These are phyloP conservation scores for Polyporus tsugae DNA, from an alignment of 1,284 basidiomycete species.

Conservation along the genomic window DNA sequence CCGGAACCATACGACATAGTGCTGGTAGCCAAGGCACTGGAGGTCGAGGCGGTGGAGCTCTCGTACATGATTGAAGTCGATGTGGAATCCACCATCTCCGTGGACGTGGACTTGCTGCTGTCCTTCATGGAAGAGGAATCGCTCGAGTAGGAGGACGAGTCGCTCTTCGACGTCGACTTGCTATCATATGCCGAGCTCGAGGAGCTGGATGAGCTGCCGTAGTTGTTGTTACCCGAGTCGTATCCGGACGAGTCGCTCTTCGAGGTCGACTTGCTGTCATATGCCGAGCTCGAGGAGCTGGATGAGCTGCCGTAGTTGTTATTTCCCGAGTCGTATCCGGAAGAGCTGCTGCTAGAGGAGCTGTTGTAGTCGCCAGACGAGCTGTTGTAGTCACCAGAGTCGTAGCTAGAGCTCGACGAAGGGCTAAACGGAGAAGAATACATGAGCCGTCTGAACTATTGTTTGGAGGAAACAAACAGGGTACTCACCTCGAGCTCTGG, in stretches of 20 bases:
- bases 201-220: not conserved
- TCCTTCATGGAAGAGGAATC: not conserved
- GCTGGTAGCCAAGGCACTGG: constrained; percentile 26
- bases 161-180: not conserved
- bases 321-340: constrained; percentile 8
- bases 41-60: constrained; percentile 19
- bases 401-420: not conserved
- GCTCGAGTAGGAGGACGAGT: not conserved
- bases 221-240: not conserved
- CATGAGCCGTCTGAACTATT: not conserved
- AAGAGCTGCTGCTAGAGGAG: constrained; percentile 12
- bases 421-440: not conserved
- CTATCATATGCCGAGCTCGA: not conserved
- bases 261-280: constrained; percentile 12
- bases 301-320: constrained; percentile 17
- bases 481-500: constrained; percentile 16
- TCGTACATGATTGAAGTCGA: constrained; percentile 14
- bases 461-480: not conserved
- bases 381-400: not conserved
- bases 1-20: constrained; percentile 67
- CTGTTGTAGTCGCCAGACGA: not conserved
- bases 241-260: constrained; percentile 4
- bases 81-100: not conserved
- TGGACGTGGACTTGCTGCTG: constrained; percentile 7
- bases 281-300: constrained; percentile 5